These are phyloP conservation scores for Exsudoporus frostii DNA, from an alignment of 768 basidiomycete species.

Conservation along the genomic window DNA sequence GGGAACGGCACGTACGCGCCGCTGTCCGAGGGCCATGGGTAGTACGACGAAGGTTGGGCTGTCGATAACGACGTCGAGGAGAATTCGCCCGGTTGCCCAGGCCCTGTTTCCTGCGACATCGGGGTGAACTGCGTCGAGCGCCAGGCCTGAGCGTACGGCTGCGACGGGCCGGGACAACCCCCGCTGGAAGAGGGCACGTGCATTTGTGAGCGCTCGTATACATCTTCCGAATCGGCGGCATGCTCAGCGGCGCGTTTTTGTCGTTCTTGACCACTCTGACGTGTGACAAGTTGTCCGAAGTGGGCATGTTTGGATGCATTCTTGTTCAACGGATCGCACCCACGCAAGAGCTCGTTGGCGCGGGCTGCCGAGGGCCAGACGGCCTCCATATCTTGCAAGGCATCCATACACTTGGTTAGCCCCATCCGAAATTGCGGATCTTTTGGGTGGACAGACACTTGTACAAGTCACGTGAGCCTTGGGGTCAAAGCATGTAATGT, in stretches of 20 bases:
- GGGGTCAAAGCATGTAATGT: neutral
- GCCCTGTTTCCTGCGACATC: conserved; percentile 3
- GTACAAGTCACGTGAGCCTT: conserved; percentile 2
- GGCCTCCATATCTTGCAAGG: conserved; percentile 59
- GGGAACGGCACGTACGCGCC: conserved; percentile 35
- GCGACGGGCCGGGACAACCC: conserved; percentile 6
- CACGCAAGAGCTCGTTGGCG: conserved; percentile 68
- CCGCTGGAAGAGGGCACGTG: conserved; percentile 7
- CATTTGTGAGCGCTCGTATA: conserved; percentile 22
- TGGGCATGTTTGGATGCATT: neutral
- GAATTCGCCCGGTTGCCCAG: conserved; percentile 12
- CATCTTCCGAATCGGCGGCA: conserved; percentile 38
- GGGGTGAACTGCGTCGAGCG: conserved; percentile 25
- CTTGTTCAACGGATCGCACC: conserved; percentile 42
- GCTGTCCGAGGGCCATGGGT: conserved; percentile 44
- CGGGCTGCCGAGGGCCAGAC: conserved; percentile 78
- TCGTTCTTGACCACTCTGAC: conserved; percentile 31
- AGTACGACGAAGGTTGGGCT: conserved; percentile 31
- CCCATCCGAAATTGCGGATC: conserved; percentile 71
- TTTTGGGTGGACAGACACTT: conserved; percentile 60
- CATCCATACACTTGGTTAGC: conserved; percentile 63
- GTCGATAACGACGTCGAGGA: conserved; percentile 6
- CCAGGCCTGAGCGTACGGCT: conserved; percentile 28
- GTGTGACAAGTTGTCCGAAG: conserved; percentile 10
- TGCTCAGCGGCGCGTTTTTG: conserved; percentile 63